Evolutionary conservation across 768 basidiomycete species (phyloP).

Genomic region (Suillus fuscotomentosus): DNA sequence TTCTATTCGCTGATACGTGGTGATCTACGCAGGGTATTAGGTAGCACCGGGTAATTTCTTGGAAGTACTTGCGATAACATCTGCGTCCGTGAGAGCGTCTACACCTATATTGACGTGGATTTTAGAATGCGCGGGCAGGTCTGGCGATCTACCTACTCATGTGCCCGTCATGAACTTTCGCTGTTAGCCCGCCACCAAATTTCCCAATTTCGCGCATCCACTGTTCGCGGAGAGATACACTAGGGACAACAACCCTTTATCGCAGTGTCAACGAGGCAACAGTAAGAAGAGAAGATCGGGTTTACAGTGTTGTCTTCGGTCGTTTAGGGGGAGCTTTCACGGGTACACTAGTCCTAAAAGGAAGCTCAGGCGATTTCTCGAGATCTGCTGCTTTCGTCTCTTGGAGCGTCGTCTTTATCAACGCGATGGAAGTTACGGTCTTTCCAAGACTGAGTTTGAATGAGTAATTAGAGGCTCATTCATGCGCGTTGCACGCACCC

Average conservation of each 20-base stretch:
- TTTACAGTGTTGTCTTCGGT: background rate
- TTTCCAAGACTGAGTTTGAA: background rate
- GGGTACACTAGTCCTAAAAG: background rate
- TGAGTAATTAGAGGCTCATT: background rate
- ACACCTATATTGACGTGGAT: background rate
- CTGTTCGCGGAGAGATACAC: background rate
- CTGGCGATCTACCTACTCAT: background rate
- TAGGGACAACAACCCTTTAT: background rate
- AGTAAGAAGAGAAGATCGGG: background rate
- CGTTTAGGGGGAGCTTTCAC: background rate
- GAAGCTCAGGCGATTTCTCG: background rate
- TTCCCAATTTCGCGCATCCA: background rate
- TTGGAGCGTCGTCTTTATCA: background rate
- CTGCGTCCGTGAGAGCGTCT: background rate
- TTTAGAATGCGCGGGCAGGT: background rate
- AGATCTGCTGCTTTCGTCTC: background rate
- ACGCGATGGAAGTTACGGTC: background rate
- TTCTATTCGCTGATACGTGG: background rate
- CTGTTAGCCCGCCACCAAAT: background rate
- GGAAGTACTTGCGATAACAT: background rate
- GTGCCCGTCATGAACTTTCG: background rate
- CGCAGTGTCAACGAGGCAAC: background rate
- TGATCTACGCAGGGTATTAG: background rate
- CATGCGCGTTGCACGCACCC: background rate
- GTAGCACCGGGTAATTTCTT: background rate